These are phyloP conservation scores for Globisporangium spiculum DNA, from an alignment of 352 stramenopile species.

Conservation along the genomic window DNA sequence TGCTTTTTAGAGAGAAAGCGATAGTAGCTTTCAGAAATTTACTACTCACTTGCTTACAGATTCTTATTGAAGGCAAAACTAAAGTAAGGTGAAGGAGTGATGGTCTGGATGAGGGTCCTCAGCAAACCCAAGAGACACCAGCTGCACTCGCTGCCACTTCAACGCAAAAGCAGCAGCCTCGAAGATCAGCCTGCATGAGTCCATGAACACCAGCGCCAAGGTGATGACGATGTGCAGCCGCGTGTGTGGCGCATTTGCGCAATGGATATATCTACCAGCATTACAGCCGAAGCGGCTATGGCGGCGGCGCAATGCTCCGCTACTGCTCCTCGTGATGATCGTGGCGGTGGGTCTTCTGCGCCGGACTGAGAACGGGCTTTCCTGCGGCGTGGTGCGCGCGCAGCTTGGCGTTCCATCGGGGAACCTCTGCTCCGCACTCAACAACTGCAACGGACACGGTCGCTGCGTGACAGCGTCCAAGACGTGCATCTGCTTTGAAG, in stretches of 20 bases:
- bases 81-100: not conserved
- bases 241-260: not conserved
- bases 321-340: not conserved
- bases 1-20: not conserved
- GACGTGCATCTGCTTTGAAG: conserved; percentile 87
- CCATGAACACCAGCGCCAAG: not conserved
- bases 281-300: not conserved
- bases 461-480: conserved; percentile 81
- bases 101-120: not conserved
- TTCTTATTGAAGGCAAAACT: not conserved
- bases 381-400: conserved; percentile 10
- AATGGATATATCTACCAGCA: not conserved
- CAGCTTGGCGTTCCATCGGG: conserved; percentile 55
- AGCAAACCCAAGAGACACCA: not conserved
- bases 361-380: not conserved
- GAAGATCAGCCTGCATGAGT: not conserved
- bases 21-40: not conserved
- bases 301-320: not conserved
- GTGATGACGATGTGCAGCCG: not conserved
- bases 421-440: conserved; percentile 74
- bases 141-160: not conserved
- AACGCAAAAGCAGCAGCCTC: not conserved
- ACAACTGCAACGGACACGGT: conserved; percentile 89
- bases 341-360: not conserved
- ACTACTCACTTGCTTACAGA: no score